A percentile compares a stretch with the other conserved stretches of the same genome.
Evolutionary conservation across 441 rosid species (phyloP).

Genomic region (Corymbia calophylla): DNA sequence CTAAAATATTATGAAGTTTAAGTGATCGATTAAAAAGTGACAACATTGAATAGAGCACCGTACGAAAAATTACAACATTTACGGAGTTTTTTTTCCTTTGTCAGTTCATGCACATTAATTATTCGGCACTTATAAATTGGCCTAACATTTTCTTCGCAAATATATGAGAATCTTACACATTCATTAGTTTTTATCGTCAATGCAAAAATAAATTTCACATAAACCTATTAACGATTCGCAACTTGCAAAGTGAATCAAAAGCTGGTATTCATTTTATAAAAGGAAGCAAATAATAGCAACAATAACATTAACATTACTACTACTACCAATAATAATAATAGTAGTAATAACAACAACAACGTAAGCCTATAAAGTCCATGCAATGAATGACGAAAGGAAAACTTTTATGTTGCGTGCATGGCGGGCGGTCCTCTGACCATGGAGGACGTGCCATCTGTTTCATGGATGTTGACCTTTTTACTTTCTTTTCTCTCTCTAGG

Average conservation of each 20-base stretch:
- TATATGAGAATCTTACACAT: background rate
- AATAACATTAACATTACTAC: background rate
- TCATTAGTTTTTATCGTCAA: background rate
- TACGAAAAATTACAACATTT: background rate
- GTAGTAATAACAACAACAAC: background rate
- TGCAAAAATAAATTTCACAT: background rate
- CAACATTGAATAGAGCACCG: background rate
- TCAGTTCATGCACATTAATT: background rate
- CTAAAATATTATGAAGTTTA: background rate
- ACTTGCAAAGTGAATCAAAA: background rate
- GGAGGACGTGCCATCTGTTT: conserved; percentile 23
- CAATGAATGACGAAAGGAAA: conserved; percentile 11
- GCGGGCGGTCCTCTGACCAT: conserved; percentile 17
- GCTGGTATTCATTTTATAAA: background rate
- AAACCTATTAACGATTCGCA: background rate
- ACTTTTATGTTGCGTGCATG: conserved; percentile 37
- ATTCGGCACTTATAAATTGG: background rate
- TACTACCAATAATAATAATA: no score
- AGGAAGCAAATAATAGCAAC: background rate
- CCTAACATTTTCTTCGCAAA: background rate
- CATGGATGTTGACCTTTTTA: conserved; percentile 6
- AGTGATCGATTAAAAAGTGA: background rate
- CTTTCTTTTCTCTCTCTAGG: background rate
- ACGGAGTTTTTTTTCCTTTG: background rate
- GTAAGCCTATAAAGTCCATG: background rate